phyloP scores from a whole-genome alignment of 2,329 filamentous ascomycete genomes.

The Coleophoma cylindrospora region DNA sequence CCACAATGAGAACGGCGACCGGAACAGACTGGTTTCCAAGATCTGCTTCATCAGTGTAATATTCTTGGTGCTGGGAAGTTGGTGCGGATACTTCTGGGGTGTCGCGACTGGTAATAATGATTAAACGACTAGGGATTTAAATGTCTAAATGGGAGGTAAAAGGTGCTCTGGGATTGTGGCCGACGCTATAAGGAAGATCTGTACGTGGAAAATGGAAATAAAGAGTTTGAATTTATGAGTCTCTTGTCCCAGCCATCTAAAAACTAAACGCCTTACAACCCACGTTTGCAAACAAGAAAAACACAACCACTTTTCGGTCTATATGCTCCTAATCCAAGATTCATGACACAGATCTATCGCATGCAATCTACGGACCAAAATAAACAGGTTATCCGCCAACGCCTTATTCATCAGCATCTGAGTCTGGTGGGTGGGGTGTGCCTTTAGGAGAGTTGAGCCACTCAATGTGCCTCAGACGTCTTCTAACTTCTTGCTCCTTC shows the following conservation, averaged over 20 bases:
- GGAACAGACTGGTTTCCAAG: slow-evolving; percentile 36
- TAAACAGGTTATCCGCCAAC: neutral
- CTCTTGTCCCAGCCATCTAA: too few relatives aligned
- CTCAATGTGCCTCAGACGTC: slow-evolving; percentile 79
- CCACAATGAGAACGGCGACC: slow-evolving; percentile 27
- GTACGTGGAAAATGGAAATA: too few relatives aligned
- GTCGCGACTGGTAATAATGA: slow-evolving; percentile 46
- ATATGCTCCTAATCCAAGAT: too few relatives aligned
- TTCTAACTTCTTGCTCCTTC: slow-evolving; percentile 87
- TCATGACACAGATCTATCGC: too few relatives aligned
- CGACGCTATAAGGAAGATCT: too few relatives aligned
- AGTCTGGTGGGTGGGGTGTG: slow-evolving; percentile 25
- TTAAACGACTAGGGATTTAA: neutral
- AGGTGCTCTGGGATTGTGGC: too few relatives aligned
- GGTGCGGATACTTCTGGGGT: slow-evolving; percentile 57
- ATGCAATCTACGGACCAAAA: too few relatives aligned
- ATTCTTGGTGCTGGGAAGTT: slow-evolving; percentile 43
- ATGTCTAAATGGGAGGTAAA: too few relatives aligned
- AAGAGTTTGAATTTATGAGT: too few relatives aligned
- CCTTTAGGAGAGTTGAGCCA: slow-evolving; percentile 38
- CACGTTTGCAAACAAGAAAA: too few relatives aligned
- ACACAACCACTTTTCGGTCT: too few relatives aligned
- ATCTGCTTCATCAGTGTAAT: slow-evolving; percentile 38
- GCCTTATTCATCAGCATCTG: slow-evolving; percentile 20
- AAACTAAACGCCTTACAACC: too few relatives aligned